Evolutionary conservation across 2,329 filamentous ascomycete species (phyloP).

Genomic region (Tolypocladium paradoxum): DNA sequence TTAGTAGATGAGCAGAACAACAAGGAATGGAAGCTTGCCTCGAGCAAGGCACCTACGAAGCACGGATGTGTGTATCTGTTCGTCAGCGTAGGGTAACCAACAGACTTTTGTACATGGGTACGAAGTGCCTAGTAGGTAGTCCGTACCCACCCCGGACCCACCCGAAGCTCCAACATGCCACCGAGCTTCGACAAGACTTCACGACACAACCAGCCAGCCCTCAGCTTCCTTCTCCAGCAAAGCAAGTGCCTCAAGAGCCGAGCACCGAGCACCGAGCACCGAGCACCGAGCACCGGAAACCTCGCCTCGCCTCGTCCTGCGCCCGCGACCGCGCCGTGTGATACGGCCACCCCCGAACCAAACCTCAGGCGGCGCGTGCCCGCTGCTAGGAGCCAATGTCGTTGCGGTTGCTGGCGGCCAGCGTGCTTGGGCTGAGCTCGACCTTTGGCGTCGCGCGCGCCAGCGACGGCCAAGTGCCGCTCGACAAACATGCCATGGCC

Average conservation of each 20-base stretch:
- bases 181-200: neutral
- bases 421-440: conserved; percentile 15
- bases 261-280: neutral
- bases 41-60: neutral
- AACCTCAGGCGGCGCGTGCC: neutral
- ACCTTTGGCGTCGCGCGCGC: conserved; percentile 8
- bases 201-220: neutral
- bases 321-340: neutral
- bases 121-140: no score
- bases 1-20: neutral
- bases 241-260: neutral
- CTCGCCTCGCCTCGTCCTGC: neutral
- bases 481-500: conserved; percentile 15
- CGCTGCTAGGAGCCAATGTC: conserved; percentile 10
- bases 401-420: conserved; percentile 13
- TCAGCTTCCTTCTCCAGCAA: neutral
- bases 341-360: neutral
- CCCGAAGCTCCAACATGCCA: neutral
- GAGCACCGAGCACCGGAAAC: neutral
- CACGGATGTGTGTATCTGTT: no score
- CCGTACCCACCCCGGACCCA: neutral
- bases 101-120: no score
- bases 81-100: no score
- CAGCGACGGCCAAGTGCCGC: conserved; percentile 12
- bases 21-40: no score